Percentiles rank a stretch among this genome's conserved stretches.
Conservation (phyloP, 2,329 filamentous ascomycete genomes). For the Coniochaeta sp. region DNA sequence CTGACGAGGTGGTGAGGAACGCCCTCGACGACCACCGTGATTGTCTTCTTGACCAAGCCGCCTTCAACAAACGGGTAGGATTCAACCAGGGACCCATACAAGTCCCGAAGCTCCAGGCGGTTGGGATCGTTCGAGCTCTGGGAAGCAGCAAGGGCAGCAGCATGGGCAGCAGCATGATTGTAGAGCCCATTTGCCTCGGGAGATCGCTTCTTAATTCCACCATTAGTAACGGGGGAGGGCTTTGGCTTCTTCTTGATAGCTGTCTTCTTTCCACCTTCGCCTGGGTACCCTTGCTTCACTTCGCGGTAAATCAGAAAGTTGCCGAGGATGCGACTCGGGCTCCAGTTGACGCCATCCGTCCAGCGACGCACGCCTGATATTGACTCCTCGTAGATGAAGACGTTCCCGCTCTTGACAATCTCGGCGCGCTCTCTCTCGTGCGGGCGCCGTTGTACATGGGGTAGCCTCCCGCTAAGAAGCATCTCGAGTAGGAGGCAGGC, state of each 20-base stretch:
- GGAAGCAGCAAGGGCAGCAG: neutral
- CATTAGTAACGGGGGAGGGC: conserved; percentile 9
- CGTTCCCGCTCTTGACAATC: conserved; percentile 75
- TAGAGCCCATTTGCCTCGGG: neutral
- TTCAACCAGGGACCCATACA: conserved; percentile 82
- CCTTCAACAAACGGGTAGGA: conserved; percentile 80
- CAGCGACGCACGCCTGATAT: conserved; percentile 88
- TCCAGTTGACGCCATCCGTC: conserved; percentile 91
- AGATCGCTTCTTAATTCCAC: neutral
- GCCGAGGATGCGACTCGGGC: conserved; percentile 75
- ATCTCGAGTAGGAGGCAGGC: conserved; percentile 76
- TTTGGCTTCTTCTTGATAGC: conserved; percentile 59
- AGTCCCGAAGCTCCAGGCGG: conserved; percentile 22
- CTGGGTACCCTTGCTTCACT: conserved; percentile 65
- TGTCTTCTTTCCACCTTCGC: conserved; percentile 74
- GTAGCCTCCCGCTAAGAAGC: conserved; percentile 61
- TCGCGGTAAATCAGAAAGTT: conserved; percentile 86
- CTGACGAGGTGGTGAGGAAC: conserved; percentile 80
- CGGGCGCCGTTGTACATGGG: conserved; percentile 74
- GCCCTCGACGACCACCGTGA: conserved; percentile 60
- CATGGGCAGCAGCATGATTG: neutral
- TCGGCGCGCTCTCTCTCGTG: conserved; percentile 75
- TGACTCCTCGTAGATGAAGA: conserved; percentile 90
- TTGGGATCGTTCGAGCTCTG: conserved; percentile 17
- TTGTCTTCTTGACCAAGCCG: conserved; percentile 87